phyloP scores from a whole-genome alignment of 2,329 filamentous ascomycete genomes.

The Monilinia laxa region DNA sequence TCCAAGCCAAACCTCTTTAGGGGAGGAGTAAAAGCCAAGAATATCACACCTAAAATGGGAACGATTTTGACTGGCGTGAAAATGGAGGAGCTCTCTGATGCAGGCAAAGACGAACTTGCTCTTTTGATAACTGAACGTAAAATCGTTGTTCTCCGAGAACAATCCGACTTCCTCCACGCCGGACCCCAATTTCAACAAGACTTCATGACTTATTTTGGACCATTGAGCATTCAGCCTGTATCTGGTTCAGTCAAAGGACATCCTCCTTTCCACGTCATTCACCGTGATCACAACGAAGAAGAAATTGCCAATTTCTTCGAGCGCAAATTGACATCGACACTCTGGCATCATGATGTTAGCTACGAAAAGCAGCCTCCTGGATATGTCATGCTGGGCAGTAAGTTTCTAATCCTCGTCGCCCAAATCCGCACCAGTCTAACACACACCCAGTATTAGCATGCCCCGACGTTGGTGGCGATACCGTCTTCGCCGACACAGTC shows the following conservation, averaged over 20 bases:
- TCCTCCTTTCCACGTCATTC: slow-evolving; percentile 63
- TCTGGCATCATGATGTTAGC: slow-evolving; percentile 70
- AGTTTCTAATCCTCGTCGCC: not conserved
- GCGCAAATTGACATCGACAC: slow-evolving; percentile 60
- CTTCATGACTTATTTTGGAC: slow-evolving; percentile 61
- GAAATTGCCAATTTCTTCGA: slow-evolving; percentile 60
- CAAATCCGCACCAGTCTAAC: slow-evolving; percentile 3
- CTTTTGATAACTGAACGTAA: slow-evolving; percentile 45
- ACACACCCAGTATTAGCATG: slow-evolving; percentile 20
- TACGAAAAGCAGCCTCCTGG: slow-evolving; percentile 70
- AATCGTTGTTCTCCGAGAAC: slow-evolving; percentile 51
- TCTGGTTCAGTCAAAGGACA: slow-evolving; percentile 63
- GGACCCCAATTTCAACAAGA: slow-evolving; percentile 61
- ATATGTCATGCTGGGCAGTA: slow-evolving; percentile 57
- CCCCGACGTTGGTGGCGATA: slow-evolving; percentile 64
- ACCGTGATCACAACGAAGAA: slow-evolving; percentile 60
- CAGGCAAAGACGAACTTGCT: slow-evolving; percentile 46
- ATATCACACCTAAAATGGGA: slow-evolving; percentile 50
- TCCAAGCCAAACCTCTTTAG: slow-evolving; percentile 60
- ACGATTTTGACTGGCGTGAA: slow-evolving; percentile 45
- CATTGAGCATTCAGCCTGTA: slow-evolving; percentile 68
- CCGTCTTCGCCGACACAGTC: slow-evolving; percentile 69
- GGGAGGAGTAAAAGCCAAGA: slow-evolving; percentile 59
- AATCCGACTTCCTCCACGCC: slow-evolving; percentile 52
- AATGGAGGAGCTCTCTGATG: slow-evolving; percentile 41